Percentiles rank a stretch among this genome's conserved stretches.
These are phyloP conservation scores for Microbotryum violaceum DNA, from an alignment of 1,284 basidiomycete genomes.

Conservation along the genomic window DNA sequence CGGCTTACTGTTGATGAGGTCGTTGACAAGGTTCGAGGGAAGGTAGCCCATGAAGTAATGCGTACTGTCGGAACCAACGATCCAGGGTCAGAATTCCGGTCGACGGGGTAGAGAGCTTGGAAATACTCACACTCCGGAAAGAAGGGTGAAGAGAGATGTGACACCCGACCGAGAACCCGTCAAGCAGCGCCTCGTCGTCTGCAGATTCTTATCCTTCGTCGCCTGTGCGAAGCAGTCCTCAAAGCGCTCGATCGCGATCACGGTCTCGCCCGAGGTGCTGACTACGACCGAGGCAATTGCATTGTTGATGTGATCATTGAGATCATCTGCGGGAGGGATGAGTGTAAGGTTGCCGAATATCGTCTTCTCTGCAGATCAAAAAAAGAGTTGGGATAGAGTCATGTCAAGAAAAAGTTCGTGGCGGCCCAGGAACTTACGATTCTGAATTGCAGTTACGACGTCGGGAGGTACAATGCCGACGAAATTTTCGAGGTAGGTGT, in stretches of 20 bases:
- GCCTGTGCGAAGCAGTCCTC: slow-evolving; percentile 9
- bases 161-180: not conserved
- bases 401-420: not conserved
- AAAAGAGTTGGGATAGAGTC: not conserved
- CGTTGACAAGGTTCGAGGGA: slow-evolving; percentile 17
- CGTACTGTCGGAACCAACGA: not conserved
- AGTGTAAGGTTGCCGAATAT: slow-evolving; percentile 12
- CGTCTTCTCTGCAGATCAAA: not conserved
- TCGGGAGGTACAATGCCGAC: slow-evolving; percentile 22
- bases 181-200: slow-evolving; percentile 13
- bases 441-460: slow-evolving; percentile 12
- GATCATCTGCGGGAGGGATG: slow-evolving; percentile 12
- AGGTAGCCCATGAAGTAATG: slow-evolving; percentile 25
- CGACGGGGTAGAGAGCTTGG: not conserved
- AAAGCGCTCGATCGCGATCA: slow-evolving; percentile 11
- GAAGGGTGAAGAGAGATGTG: slow-evolving; percentile 4
- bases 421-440: not conserved
- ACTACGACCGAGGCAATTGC: slow-evolving; percentile 14
- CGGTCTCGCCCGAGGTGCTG: slow-evolving; percentile 12
- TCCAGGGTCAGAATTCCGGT: not conserved
- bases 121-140: slow-evolving; percentile 13
- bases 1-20: slow-evolving; percentile 20
- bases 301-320: slow-evolving; percentile 16
- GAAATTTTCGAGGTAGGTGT: slow-evolving; percentile 23
- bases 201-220: not conserved